Base-by-base conservation (phyloP, 2,329 filamentous ascomycete genomes). In the Exophiala sp. region DNA sequence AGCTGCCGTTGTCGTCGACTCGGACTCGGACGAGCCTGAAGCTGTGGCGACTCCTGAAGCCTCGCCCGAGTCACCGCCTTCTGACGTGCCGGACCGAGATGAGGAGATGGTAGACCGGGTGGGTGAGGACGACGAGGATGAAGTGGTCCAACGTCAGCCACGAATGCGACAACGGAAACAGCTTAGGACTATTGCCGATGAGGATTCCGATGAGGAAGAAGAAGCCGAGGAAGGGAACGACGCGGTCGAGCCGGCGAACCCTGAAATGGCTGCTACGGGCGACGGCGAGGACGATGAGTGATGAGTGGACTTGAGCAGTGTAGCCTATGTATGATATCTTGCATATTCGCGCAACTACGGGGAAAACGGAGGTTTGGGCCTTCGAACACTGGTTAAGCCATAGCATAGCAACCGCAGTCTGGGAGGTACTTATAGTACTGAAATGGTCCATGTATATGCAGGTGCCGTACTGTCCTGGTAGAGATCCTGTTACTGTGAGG, bases 1-100 rank as follows among this genome's bases (percentile, higher is more conserved):
- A 43, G 82, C 79, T 1, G 89, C 95, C 68, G 80, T 89, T 55
- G 82, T 95, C 22, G 84, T 88, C 38, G 86, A 91, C 56, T 88
- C 83, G 53, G 83, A 86, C 57, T 80, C 78, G 13, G 79, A 78
- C 10, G 67, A 68, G 35, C 43, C 49, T 1, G 52, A 50, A 16
- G 56, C 50, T 27, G 58, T 47, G 21, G 49, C 46, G 18, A 57
- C 57, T 16, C 57, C 58, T 9, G 50, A 43, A 18, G 47, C 43
- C n/a, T 43, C 46, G n/a, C 51, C 47, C 21, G 51, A 59, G 3
- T 55, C 55, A 6, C 53, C 57, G 11, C 50, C 21, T 18, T 48
- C 49, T 9, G 50, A 50, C 10, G 52, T 39, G 23, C 37, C 37
- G 9, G 57, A 55, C 42, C 21, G 22, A 16, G 56, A 58, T 22